These are phyloP conservation scores for Fusarium sp. DNA, from an alignment of 2,329 filamentous ascomycete genomes.

Conservation along the genomic window DNA sequence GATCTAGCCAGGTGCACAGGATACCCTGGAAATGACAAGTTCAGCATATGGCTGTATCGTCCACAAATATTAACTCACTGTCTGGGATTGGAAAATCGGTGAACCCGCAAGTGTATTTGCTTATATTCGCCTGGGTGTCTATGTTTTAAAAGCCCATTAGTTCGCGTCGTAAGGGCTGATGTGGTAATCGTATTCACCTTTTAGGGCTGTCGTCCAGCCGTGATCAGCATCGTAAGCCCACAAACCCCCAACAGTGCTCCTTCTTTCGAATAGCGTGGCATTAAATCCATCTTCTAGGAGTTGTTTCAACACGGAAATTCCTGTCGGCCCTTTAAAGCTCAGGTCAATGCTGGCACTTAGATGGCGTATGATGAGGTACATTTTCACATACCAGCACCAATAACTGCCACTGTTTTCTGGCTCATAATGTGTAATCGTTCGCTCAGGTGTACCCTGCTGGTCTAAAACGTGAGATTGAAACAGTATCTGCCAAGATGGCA, in stretches of 20 bases:
- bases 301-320: slow-evolving; percentile 36
- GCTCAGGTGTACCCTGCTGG: too few species aligned
- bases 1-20: slow-evolving; percentile 16
- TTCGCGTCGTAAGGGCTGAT: neutral
- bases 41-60: rapidly evolving
- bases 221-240: slow-evolving; percentile 23
- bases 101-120: slow-evolving; percentile 36
- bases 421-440: too few species aligned
- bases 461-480: too few species aligned
- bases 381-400: too few species aligned
- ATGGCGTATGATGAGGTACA: too few species aligned
- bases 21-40: neutral
- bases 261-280: slow-evolving; percentile 17
- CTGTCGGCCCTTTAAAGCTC: slow-evolving; percentile 9
- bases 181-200: neutral
- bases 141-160: neutral
- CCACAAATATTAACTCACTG: neutral
- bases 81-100: slow-evolving; percentile 33
- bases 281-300: slow-evolving; percentile 24
- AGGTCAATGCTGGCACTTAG: too few species aligned
- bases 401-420: too few species aligned
- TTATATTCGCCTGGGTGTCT: slow-evolving; percentile 20
- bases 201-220: slow-evolving; percentile 23
- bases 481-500: too few species aligned
- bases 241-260: slow-evolving; percentile 8